Percentiles rank a stretch among this genome's conserved stretches.
phyloP scores from a whole-genome alignment of 2,329 filamentous ascomycete genomes.

The Verticillium zaregamsianum region DNA sequence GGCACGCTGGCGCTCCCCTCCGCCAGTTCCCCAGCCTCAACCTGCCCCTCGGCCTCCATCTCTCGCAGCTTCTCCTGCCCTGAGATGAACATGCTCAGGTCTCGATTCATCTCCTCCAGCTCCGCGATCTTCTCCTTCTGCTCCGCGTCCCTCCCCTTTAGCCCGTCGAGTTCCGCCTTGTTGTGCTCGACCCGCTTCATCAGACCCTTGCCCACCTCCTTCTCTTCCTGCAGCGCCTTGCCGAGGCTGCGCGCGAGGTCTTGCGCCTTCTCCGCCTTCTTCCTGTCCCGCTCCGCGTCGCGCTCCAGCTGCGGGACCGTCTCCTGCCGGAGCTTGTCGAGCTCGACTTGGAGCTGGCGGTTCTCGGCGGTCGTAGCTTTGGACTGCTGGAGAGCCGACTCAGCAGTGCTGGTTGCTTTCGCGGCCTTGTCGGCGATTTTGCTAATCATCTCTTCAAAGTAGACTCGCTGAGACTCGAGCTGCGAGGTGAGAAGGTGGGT shows the following conservation, averaged over 20 bases:
- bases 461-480: slow-evolving; percentile 85
- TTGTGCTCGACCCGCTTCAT: slow-evolving; percentile 78
- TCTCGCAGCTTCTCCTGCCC: slow-evolving; percentile 76
- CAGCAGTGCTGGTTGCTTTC: slow-evolving; percentile 64
- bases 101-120: slow-evolving; percentile 79
- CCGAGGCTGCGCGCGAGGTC: slow-evolving; percentile 72
- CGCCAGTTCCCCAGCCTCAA: slow-evolving; percentile 67
- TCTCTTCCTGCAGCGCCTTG: slow-evolving; percentile 79
- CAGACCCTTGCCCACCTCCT: slow-evolving; percentile 74
- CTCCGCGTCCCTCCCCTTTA: slow-evolving; percentile 53
- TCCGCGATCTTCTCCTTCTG: slow-evolving; percentile 64
- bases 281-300: slow-evolving; percentile 64
- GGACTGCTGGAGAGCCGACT: slow-evolving; percentile 51
- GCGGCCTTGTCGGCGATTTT: slow-evolving; percentile 87
- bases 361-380: slow-evolving; percentile 42
- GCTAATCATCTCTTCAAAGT: slow-evolving; percentile 89
- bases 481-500: slow-evolving; percentile 90
- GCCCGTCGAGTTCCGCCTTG: slow-evolving; percentile 53
- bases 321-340: slow-evolving; percentile 46
- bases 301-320: slow-evolving; percentile 67
- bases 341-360: slow-evolving; percentile 31
- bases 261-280: slow-evolving; percentile 66
- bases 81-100: slow-evolving; percentile 82
- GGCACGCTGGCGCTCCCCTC: slow-evolving; percentile 68
- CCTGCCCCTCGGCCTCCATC: slow-evolving; percentile 55